Base-by-base conservation (phyloP, 768 basidiomycete species). In the Zangia roseola region DNA sequence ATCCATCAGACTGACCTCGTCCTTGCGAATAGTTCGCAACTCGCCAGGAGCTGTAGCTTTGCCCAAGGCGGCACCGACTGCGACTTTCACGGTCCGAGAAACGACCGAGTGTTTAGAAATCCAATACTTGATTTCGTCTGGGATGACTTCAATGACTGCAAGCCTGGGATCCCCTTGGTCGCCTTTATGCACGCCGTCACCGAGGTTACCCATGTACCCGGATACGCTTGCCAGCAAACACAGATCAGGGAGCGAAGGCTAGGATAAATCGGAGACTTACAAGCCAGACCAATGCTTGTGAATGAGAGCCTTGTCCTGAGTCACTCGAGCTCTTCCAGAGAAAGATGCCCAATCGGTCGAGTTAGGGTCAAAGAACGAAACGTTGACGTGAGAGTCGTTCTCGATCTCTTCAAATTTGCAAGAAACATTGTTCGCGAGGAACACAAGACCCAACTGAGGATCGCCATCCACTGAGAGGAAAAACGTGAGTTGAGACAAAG, bases 171-270 rank as follows among this genome's bases (percentile, higher is more conserved):
- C 94, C 40, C 76, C 71, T 25, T 76, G 76, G 57, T 86, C 81
- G n/a, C 92, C 93, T 58, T 82, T 85, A 66, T 94, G 92, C 6
- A 86, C 70, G 16, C 88, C 89, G 55, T 95, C 92, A 26, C 84
- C 84, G 46, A 94, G 73, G 62, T 95, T 86, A 31, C 89, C 91
- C 58, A 94, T 94, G 77, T 91, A 97, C 0, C 84, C 86, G 9
- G 77, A 65, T 26, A 80, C 73, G 3, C 86, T 89, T 40, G 19
- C 40, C 39, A 40, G 31, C 3, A 35, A n/a, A n/a, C n/a, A n/a
- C n/a, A 17, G 4, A 16, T 42, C 12, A 24, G 17, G 12, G 28
- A 24, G 34, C 23, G 31, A 24, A 19, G 31, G 16, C 50, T 48
- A 10, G 40, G 14, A 8, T 6, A 2, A 10, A 19, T 30, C 33